Evolutionary conservation across 2,329 filamentous ascomycete species (phyloP).

Genomic region (Clarireedia homoeocarpa): DNA sequence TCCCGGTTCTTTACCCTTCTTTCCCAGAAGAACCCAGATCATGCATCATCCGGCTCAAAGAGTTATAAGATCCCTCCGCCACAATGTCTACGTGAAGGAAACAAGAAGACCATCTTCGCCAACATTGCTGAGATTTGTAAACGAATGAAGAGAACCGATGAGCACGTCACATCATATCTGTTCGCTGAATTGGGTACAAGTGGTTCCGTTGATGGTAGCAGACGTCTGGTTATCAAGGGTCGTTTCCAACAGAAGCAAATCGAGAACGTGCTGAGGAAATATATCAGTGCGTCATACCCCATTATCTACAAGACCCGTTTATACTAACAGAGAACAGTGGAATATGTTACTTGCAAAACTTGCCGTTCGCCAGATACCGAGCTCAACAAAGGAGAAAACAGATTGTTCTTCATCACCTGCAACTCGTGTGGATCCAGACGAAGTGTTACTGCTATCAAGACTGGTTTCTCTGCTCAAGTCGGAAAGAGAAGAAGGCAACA

Average conservation of each 20-base stretch:
- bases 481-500: conserved; percentile 96
- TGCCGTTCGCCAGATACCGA: conserved; percentile 92
- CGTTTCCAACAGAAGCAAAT: conserved; percentile 99
- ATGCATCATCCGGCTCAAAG: conserved; percentile 79
- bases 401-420: conserved; percentile 97
- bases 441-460: conserved; percentile 97
- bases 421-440: conserved; percentile 78
- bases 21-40: conserved; percentile 92
- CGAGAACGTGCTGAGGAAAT: conserved; percentile 91
- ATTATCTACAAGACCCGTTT: conserved; percentile 25
- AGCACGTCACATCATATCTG: conserved; percentile 94
- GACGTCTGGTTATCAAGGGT: conserved; percentile 95
- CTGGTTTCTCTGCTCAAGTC: conserved; percentile 98
- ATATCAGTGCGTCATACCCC: conserved; percentile 62
- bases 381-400: conserved; percentile 97
- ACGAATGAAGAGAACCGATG: conserved; percentile 97
- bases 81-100: conserved; percentile 98
- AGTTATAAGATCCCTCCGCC: conserved; percentile 99
- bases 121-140: conserved; percentile 99
- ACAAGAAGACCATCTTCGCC: conserved; percentile 99
- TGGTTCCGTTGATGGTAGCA: conserved; percentile 87
- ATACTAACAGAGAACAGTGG: conserved; percentile 41
- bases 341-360: conserved; percentile 99
- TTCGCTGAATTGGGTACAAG: conserved; percentile 98
- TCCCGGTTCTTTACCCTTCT: conserved; percentile 91